Percentiles rank a stretch among this genome's conserved stretches.
phyloP scores from a whole-genome alignment of 2,329 filamentous ascomycete genomes.

The Botrytis porri region DNA sequence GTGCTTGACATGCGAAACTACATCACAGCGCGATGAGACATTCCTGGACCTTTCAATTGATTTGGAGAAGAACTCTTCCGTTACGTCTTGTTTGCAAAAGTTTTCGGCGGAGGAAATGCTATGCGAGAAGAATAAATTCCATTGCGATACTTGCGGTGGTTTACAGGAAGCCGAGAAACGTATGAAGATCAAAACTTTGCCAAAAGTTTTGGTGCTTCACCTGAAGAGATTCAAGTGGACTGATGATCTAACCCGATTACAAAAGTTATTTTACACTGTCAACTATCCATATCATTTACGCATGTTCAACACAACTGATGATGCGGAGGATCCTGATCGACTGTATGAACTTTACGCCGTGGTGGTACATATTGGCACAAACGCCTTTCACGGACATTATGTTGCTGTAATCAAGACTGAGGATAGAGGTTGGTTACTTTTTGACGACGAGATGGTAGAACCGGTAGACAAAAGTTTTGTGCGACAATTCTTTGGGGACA shows the following conservation, averaged over 20 bases:
- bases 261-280: slow-evolving; percentile 95
- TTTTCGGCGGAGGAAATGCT: slow-evolving; percentile 99
- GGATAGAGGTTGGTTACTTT: slow-evolving; percentile 91
- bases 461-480: slow-evolving; percentile 97
- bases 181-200: slow-evolving; percentile 97
- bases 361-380: slow-evolving; percentile 94
- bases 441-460: slow-evolving; percentile 98
- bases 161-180: slow-evolving; percentile 97
- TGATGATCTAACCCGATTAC: slow-evolving; percentile 86
- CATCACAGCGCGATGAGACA: slow-evolving; percentile 90
- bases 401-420: slow-evolving; percentile 97
- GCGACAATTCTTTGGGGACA: slow-evolving; percentile 94
- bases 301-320: slow-evolving; percentile 79
- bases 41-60: slow-evolving; percentile 97
- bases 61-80: slow-evolving; percentile 89
- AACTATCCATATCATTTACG: slow-evolving; percentile 96
- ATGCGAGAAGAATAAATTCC: slow-evolving; percentile 97
- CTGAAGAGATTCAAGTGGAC: slow-evolving; percentile 98
- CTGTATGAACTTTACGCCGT: slow-evolving; percentile 97
- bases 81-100: slow-evolving; percentile 90
- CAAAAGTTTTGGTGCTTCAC: slow-evolving; percentile 87
- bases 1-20: slow-evolving; percentile 93
- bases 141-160: slow-evolving; percentile 95
- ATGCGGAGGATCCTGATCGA: slow-evolving; percentile 89
- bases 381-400: slow-evolving; percentile 96